A percentile compares a stretch with the other conserved stretches of the same genome.
Conservation (phyloP, 148 eudicot species). For the Gaultheria prostrata region DNA sequence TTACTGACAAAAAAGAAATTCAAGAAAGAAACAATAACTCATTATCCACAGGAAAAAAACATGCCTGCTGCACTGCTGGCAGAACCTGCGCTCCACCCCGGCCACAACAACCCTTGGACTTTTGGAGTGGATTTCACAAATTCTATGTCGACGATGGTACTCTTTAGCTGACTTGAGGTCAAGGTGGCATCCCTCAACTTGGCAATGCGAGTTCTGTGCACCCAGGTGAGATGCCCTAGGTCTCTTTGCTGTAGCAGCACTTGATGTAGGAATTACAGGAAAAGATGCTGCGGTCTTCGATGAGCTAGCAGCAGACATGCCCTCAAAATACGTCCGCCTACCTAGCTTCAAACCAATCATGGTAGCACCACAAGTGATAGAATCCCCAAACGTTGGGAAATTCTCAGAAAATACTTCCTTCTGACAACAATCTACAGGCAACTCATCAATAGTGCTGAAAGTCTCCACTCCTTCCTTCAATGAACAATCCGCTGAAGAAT, state of each 20-base stretch:
- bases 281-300: background rate
- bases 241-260: constrained; percentile 31
- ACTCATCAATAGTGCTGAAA: constrained; percentile 33
- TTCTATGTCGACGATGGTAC: constrained; percentile 67
- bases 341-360: constrained; percentile 68
- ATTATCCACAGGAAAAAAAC: background rate
- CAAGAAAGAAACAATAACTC: background rate
- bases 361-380: constrained; percentile 52
- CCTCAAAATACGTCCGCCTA: constrained; percentile 49
- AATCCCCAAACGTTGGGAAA: constrained; percentile 35
- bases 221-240: constrained; percentile 32
- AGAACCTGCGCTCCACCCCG: constrained; percentile 62
- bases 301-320: constrained; percentile 25
- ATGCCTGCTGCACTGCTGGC: constrained; percentile 90
- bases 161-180: constrained; percentile 61
- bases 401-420: constrained; percentile 32
- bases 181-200: constrained; percentile 61
- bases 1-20: background rate
- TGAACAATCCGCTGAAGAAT: constrained; percentile 51
- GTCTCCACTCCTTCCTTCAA: constrained; percentile 31
- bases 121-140: constrained; percentile 73
- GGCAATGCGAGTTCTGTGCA: constrained; percentile 37
- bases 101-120: constrained; percentile 57
- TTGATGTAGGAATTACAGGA: constrained; percentile 3
- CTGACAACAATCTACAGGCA: constrained; percentile 33